A percentile compares a stretch with the other conserved stretches of the same genome.
Evolutionary conservation across 2,329 filamentous ascomycete species (phyloP).

Genomic region (Paraphoma sp.): DNA sequence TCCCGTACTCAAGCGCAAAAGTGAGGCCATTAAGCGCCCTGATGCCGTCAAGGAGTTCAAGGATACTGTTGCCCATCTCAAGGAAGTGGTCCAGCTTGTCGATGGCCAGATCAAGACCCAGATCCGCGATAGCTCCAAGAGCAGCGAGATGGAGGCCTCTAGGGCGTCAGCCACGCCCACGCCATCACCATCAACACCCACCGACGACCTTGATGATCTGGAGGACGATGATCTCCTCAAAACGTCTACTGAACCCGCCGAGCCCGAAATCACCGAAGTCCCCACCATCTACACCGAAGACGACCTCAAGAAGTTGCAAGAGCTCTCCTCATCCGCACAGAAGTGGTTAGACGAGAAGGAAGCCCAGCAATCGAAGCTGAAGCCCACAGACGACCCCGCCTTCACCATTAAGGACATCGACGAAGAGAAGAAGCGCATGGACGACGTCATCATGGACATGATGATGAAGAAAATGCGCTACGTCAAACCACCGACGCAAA

Average conservation of each 20-base stretch:
- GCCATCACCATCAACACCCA: constrained; percentile 55
- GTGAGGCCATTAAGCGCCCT: constrained; percentile 75
- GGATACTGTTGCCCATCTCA: constrained; percentile 73
- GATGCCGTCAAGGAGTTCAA: constrained; percentile 71
- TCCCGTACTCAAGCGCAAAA: constrained; percentile 76
- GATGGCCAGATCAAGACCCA: constrained; percentile 77
- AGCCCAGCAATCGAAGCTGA: constrained; percentile 64
- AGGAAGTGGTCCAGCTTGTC: constrained; percentile 73
- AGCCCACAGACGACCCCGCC: constrained; percentile 73
- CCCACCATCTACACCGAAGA: constrained; percentile 70
- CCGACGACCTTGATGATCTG: constrained; percentile 69
- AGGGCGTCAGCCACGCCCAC: constrained; percentile 53
- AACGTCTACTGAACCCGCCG: constrained; percentile 41
- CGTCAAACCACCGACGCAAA: constrained; percentile 50
- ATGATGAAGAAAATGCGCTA: constrained; percentile 64
- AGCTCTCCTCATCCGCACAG: constrained; percentile 66
- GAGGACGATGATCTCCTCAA: constrained; percentile 71
- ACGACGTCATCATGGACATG: constrained; percentile 72
- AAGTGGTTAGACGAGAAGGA: constrained; percentile 75
- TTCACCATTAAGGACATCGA: constrained; percentile 72
- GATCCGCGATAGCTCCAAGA: constrained; percentile 56
- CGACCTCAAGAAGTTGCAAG: constrained; percentile 72
- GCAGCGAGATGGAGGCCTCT: constrained; percentile 38
- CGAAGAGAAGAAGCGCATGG: constrained; percentile 72
- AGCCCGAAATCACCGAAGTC: constrained; percentile 36